A percentile compares a stretch with the other conserved stretches of the same genome.
Conservation (phyloP, 495 filamentous ascomycete species). For the Rhizodiscina lignyota region DNA sequence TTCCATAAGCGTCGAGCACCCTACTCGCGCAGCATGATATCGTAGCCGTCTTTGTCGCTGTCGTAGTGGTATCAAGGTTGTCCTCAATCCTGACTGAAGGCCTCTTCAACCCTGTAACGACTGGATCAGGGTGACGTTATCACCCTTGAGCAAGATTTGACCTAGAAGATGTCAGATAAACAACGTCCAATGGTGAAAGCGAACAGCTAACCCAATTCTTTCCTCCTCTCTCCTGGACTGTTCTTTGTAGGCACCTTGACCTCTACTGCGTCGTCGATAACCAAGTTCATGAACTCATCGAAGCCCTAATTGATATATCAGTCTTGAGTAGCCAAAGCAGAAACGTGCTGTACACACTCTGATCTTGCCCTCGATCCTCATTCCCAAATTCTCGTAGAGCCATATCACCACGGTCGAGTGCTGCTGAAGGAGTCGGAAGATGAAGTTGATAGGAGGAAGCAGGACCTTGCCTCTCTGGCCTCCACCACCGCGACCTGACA, state of each 20-base stretch:
- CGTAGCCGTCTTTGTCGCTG: no score
- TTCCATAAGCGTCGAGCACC: no score
- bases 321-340: background rate
- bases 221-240: constrained; percentile 53
- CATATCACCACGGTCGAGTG: constrained; percentile 81
- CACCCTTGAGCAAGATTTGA: constrained; percentile 91
- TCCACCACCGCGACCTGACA: constrained; percentile 62
- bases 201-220: constrained; percentile 51
- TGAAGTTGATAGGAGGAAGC: constrained; percentile 94
- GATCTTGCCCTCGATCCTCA: constrained; percentile 90
- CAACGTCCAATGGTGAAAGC: background rate
- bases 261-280: constrained; percentile 88
- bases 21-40: no score
- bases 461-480: constrained; percentile 76
- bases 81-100: no score
- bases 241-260: constrained; percentile 75
- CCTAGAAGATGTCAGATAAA: constrained; percentile 31
- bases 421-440: constrained; percentile 89
- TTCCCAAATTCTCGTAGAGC: constrained; percentile 88
- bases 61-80: no score
- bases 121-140: constrained; percentile 94
- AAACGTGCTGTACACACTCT: constrained; percentile 35
- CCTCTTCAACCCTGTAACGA: constrained; percentile 35
- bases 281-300: constrained; percentile 99
- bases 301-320: constrained; percentile 45